A percentile compares a stretch with the other conserved stretches of the same genome.
Evolutionary conservation across 2,329 filamentous ascomycete species (phyloP).

Genomic region (Leptographium wingfieldii): DNA sequence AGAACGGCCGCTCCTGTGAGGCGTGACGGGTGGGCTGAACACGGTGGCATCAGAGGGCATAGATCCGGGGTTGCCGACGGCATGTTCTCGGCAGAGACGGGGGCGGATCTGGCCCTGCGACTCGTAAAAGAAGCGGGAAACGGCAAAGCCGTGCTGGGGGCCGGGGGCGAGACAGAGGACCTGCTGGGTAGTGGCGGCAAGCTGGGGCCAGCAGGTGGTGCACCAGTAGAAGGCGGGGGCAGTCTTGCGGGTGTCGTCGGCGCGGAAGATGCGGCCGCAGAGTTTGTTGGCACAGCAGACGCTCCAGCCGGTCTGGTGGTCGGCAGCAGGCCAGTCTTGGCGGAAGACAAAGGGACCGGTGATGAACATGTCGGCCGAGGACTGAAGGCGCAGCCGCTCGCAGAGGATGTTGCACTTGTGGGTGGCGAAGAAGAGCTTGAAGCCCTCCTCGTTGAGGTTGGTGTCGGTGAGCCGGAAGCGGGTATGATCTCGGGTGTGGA

Average conservation of each 20-base stretch:
- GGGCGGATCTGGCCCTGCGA: conserved; percentile 18
- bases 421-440: conserved; percentile 25
- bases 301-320: neutral
- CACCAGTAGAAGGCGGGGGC: conserved; percentile 20
- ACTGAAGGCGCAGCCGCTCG: conserved; percentile 17
- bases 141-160: conserved; percentile 19
- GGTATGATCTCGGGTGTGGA: conserved; percentile 22
- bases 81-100: conserved; percentile 13
- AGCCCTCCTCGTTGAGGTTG: conserved; percentile 21
- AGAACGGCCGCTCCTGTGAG: neutral
- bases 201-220: conserved; percentile 20
- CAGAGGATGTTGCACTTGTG: conserved; percentile 24
- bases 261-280: conserved; percentile 21
- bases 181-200: conserved; percentile 13
- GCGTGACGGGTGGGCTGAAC: neutral
- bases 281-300: conserved; percentile 28
- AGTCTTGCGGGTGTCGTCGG: conserved; percentile 14
- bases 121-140: conserved; percentile 23
- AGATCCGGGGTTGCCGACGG: neutral
- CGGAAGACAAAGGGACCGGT: conserved; percentile 16
- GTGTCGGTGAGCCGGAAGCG: conserved; percentile 21
- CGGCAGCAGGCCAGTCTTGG: conserved; percentile 15
- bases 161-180: conserved; percentile 15
- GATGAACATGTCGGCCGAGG: conserved; percentile 13
- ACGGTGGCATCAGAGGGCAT: neutral